Evolutionary conservation across 2,329 filamentous ascomycete species (phyloP), one percentile per base, ranked within the genome.

Genomic region (Huntiella savannae): DNA sequence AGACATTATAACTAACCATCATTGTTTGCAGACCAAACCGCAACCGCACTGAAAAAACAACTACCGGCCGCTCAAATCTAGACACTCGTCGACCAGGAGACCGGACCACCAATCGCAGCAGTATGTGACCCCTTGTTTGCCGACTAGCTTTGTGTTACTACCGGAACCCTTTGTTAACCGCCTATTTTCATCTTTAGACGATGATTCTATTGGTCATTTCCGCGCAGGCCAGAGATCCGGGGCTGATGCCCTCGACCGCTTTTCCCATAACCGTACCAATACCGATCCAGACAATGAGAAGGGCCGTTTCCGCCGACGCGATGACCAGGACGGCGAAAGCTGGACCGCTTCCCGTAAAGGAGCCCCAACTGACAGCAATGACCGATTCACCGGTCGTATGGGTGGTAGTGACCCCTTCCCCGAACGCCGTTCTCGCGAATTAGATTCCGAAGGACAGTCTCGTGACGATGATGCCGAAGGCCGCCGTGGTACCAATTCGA

Each of bases 271-370:
- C 39, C 64, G 63, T 49, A 64, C 63, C 38, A 70, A 75, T 16
- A 55, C 60, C 15, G 73, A 76, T 15, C 63, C 65, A 19, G 60
- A 59, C 16, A 41, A 16, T 45, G 70, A 73, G 19, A 64, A 71
- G 50, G 59, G 64, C 44, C 68, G 68, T 44, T 45, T 71, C 47
- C 73, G 72, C 41, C 72, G 71, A 33, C 65, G 64, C 17, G 69
- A 71, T 41, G 74, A 77, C 35, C 66, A 68, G 50, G 79, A 82
- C 47, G 70, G 66, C 51, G 80, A 86, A 46, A 78, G 79, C 43
- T 85, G 81, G 82, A 82, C 73, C 53, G 77, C 70, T 19, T 77
- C 81, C 34, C 82, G 82, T 55, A 82, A 80, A 65, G 85, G 76
- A 56, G 77, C 82, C 56, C 77, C 79, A 13, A 69, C 75, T 47